Conservation (phyloP, 164 flowering plant species). For the Tetracentron sinense region DNA sequence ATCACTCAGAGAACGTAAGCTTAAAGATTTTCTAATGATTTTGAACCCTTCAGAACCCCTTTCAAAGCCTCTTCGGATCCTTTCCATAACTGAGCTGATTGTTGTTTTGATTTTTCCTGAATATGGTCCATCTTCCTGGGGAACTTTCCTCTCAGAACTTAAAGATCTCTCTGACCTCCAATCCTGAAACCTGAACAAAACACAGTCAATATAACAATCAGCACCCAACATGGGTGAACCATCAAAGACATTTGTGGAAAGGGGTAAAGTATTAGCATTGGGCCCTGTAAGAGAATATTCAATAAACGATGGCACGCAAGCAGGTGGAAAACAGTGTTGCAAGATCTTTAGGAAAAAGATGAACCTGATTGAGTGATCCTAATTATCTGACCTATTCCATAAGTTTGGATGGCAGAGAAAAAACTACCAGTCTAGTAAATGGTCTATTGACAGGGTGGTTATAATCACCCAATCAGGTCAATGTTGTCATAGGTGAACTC, state of each 20-base stretch:
- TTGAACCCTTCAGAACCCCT: constrained; percentile 47
- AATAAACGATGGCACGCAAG: not conserved
- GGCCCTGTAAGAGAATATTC: not conserved
- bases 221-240: not conserved
- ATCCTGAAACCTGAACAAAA: constrained; percentile 56
- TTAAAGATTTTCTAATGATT: too few species aligned
- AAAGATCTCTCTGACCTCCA: too few species aligned
- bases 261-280: too few species aligned
- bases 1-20: constrained; percentile 29
- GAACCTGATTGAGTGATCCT: too few species aligned
- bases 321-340: not conserved
- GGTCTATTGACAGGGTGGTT: too few species aligned
- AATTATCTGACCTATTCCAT: too few species aligned
- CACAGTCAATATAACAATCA: not conserved
- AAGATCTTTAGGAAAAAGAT: too few species aligned
- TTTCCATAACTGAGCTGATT: constrained; percentile 36
- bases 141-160: too few species aligned
- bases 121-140: constrained; percentile 14
- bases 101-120: constrained; percentile 28
- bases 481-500: too few species aligned
- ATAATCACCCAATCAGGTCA: too few species aligned
- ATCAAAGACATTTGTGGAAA: not conserved
- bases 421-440: too few species aligned
- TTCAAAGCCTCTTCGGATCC: constrained; percentile 39
- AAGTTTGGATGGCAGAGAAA: too few species aligned